Base-by-base conservation (phyloP, 495 filamentous ascomycete genomes). In the Cairneyella variabilis region DNA sequence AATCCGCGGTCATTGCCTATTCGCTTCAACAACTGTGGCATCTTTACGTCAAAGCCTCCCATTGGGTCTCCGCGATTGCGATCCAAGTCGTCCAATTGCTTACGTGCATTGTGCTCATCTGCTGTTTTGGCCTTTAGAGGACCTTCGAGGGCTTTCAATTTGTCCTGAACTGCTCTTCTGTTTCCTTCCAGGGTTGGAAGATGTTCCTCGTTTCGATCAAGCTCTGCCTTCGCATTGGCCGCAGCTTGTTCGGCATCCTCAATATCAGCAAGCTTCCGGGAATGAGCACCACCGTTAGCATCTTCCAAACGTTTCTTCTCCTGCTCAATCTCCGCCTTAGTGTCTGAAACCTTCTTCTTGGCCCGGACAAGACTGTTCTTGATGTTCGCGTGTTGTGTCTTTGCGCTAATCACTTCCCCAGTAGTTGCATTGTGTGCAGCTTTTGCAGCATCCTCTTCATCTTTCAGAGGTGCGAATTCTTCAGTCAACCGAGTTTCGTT, bases 1-100 rank as follows among this genome's bases (percentile, higher is more conserved):
- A 93, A 97, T 0, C 82, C 67, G 1, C 49, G 58, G 47, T 96
- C 89, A 37, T 76, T 68, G 5, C 80, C 74, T 60, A 97, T 90
- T 8, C 76, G 74, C 26, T 64, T 73, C 3, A 95, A 62, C 10
- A 97, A 78, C 1, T 71, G 53, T 2, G 82, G 77, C 66, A 96
- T 73, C 45, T 72, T 78, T 0, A 65, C 48, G 32, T 82, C 78
- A 58, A 87, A 96, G 2, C 76, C 84, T 14, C 37, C 76, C 75
- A 66, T 76, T 65, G 71, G 82, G 73, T 78, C 71, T 63, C 36
- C 61, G 25, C 63, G 62, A 48, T 81, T 75, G 9, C 55, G 53
- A 25, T 65, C 67, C 7, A 88, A 65, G 51, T 64, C 68, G 17
- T 60, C 60, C 10, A 90, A 64, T 37, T 64, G 60, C 2, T 37